Base-by-base conservation (phyloP, 164 flowering plant species). In the Echeveria elegans region DNA sequence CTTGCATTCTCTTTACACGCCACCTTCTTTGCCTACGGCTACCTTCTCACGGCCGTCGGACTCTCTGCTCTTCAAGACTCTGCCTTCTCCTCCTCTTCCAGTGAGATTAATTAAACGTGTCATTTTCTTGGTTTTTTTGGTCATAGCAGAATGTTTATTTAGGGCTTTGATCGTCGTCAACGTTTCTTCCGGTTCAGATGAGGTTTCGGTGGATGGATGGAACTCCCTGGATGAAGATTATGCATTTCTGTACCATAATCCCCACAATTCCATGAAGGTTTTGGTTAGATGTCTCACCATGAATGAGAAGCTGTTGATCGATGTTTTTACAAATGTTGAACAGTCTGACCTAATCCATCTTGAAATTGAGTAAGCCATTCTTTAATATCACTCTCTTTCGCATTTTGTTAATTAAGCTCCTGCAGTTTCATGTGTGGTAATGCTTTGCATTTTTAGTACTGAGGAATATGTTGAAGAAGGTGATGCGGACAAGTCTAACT, bases 201-300 rank as follows among this genome's bases (percentile, higher is more conserved):
- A 88, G 73, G 93, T 86, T 4, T 85, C 86, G 1, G 74, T 83
- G 12, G 91, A 88, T 2, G 58, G 67, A 5, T 90, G 96, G 93
- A 86, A 88, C 68, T 84, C 75, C 26, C 31, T 72, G 0, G 92
- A 82, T 0, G 88, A 74, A 8, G 77, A 80, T 1, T 90, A 90
- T 62, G 93, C 83, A 0, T 90, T 88, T 45, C 82, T 90, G 0
- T 90, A 86, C 36, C 32, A 70, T 0, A 81, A 78, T 9, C 82
- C 82, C 0, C 82, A 80, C 60, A 74, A 67, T 29, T 71, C 77
- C 9, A 78, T 79, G 74, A 83, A 79, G 16, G 87, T 88, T 16
- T 19, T 86, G n/a, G 82, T 90, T 1, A 86, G 86, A 81, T 85
- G 88, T 43, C 69, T 88, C 30, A 82, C 52, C 0, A 78, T 88